phyloP scores from a whole-genome alignment of 1,139 yeast species.

The Barnettozyma hawaiiensis region DNA sequence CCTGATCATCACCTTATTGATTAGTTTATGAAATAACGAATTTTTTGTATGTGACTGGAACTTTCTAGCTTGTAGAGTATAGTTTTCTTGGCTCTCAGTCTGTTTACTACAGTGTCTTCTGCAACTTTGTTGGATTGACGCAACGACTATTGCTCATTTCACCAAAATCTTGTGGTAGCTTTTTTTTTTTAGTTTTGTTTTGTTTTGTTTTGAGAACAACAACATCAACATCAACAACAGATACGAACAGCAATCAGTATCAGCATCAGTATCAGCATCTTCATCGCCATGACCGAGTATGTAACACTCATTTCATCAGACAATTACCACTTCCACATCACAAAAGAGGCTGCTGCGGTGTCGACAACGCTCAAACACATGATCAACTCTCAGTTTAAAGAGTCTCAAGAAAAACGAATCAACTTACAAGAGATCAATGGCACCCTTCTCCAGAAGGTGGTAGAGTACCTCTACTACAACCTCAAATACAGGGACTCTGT shows the following conservation, averaged over 20 bases:
- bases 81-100: too few relatives aligned
- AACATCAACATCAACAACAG: too few relatives aligned
- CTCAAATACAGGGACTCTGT: slow-evolving; percentile 59
- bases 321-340: slow-evolving; percentile 56
- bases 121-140: too few relatives aligned
- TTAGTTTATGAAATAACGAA: not conserved
- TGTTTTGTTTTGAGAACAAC: too few relatives aligned
- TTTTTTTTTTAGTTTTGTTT: too few relatives aligned
- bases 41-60: not conserved
- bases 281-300: slow-evolving; percentile 24
- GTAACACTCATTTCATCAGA: slow-evolving; percentile 76
- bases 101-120: too few relatives aligned
- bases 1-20: too few relatives aligned
- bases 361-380: slow-evolving; percentile 66
- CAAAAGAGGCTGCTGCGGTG: slow-evolving; percentile 74
- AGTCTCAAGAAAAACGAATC: slow-evolving; percentile 33
- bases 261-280: too few relatives aligned
- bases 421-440: slow-evolving; percentile 54
- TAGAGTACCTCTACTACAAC: slow-evolving; percentile 80
- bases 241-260: too few relatives aligned
- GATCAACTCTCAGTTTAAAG: slow-evolving; percentile 35
- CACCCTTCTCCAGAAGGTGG: slow-evolving; percentile 68
- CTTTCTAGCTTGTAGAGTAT: too few relatives aligned
- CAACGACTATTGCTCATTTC: too few relatives aligned
- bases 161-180: too few relatives aligned